phyloP scores from a whole-genome alignment of 2,329 filamentous ascomycete species.

The Sarocladiaceae sp. region DNA sequence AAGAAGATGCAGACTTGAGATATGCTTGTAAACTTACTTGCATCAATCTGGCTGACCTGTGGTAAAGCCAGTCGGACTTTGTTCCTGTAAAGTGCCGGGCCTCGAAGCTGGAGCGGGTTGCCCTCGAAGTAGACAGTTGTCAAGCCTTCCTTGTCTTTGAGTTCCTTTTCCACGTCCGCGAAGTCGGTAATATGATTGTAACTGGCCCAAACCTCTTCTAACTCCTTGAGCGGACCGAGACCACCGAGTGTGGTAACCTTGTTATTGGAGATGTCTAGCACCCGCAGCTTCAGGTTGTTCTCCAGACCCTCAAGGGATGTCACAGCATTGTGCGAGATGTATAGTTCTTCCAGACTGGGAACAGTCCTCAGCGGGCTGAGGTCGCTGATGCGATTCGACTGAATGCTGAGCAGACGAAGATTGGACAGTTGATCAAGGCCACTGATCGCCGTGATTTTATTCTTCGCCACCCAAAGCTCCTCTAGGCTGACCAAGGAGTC shows the following conservation, averaged over 20 bases:
- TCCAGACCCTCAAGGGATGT: constrained; percentile 69
- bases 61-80: constrained; percentile 86
- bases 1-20: background rate
- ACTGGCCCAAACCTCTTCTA: constrained; percentile 93
- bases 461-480: constrained; percentile 91
- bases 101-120: constrained; percentile 75
- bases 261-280: constrained; percentile 89
- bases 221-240: constrained; percentile 57
- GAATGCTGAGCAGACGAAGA: constrained; percentile 84
- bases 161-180: constrained; percentile 68
- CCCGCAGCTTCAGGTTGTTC: constrained; percentile 58
- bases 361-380: constrained; percentile 71
- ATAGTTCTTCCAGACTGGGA: constrained; percentile 79
- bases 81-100: constrained; percentile 84
- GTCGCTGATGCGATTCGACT: constrained; percentile 83
- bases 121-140: constrained; percentile 95
- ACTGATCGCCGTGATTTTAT: constrained; percentile 83
- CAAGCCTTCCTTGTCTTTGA: constrained; percentile 72
- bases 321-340: constrained; percentile 92
- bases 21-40: constrained; percentile 63
- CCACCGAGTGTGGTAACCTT: constrained; percentile 69
- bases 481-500: constrained; percentile 72
- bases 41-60: constrained; percentile 89
- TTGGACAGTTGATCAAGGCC: constrained; percentile 70
- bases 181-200: constrained; percentile 80